Conservation (phyloP, 139 green algal genomes). For the Asterochloris erici region DNA sequence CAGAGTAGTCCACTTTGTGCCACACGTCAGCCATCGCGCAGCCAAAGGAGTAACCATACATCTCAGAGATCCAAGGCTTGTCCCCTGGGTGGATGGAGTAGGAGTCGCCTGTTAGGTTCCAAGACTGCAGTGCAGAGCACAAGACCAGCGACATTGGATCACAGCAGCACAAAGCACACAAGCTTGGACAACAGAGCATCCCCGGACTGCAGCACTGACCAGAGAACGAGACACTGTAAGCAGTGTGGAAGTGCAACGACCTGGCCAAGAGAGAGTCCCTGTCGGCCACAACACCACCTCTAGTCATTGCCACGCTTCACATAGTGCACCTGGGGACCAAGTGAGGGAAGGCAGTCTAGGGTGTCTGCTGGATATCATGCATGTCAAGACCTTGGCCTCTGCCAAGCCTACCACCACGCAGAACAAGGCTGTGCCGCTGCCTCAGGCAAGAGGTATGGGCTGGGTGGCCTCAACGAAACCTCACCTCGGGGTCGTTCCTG, state of each 20-base stretch:
- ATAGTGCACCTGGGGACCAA: too few species aligned
- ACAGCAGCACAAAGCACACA: background rate
- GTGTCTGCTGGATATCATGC: too few species aligned
- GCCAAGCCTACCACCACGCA: too few species aligned
- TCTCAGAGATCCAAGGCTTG: constrained; percentile 84
- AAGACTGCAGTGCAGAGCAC: constrained; percentile 35
- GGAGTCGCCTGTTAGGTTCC: constrained; percentile 48
- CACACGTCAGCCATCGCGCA: constrained; percentile 69
- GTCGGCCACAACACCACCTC: too few species aligned
- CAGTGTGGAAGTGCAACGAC: background rate
- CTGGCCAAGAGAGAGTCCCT: too few species aligned
- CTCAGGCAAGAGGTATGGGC: too few species aligned
- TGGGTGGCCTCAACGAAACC: background rate
- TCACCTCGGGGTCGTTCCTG: constrained; percentile 32
- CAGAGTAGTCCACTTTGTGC: constrained; percentile 64
- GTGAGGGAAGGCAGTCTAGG: too few species aligned
- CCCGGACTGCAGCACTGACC: background rate
- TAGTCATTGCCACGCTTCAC: too few species aligned
- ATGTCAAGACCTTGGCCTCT: too few species aligned
- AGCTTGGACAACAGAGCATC: background rate
- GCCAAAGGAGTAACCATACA: constrained; percentile 87
- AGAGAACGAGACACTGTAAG: background rate
- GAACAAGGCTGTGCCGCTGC: too few species aligned
- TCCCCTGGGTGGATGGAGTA: constrained; percentile 37
- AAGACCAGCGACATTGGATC: background rate